Evolutionary conservation across 2,329 filamentous ascomycete genomes (phyloP), one percentile per base, ranked within the genome.

Genomic region (Coniochaeta sp.): DNA sequence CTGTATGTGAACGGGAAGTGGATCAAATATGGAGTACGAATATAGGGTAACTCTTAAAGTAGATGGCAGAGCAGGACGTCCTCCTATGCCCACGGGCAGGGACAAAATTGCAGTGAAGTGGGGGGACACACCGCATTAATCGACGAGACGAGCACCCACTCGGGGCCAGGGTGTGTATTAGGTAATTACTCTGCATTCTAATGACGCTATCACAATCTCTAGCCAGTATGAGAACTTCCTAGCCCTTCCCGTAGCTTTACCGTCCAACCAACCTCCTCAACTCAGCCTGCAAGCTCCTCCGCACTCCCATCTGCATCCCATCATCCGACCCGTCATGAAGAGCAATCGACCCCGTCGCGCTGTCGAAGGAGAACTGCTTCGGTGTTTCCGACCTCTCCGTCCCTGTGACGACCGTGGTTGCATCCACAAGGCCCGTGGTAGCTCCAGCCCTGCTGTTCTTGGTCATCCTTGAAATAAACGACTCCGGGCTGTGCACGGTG

Each of bases 211-310:
- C 20, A 16, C 31, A 33, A 33, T n/a, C 31, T 12, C 6, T 30
- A 30, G 27, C 27, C 27, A n/a, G n/a, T n/a, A n/a, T n/a, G n/a
- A n/a, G n/a, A n/a, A n/a, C n/a, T n/a, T n/a, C n/a, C n/a, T n/a
- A n/a, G n/a, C n/a, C n/a, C n/a, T n/a, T n/a, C n/a, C n/a, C n/a
- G n/a, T n/a, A 28, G 5, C 24, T n/a, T 31, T 14, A 55, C 6
- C 53, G 38, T 12, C 57, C 57, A 53, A 59, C 57, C 48, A 58
- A 52, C 38, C 54, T 56, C 45, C 38, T 57, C 55, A 58, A 42
- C 53, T 58, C 57, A n/a, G 51, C 48, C 12, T 58, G 57, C 45
- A 57, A 40, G 38, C 52, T 59, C 31, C 51, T 51, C 22, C 52
- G 42, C n/a, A 18, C 14, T 12, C 12, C 20, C 38, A 24, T 22